A percentile compares a stretch with the other conserved stretches of the same genome.
Conservation (phyloP, 805 yeast species). For the Peterozyma xylosa region DNA sequence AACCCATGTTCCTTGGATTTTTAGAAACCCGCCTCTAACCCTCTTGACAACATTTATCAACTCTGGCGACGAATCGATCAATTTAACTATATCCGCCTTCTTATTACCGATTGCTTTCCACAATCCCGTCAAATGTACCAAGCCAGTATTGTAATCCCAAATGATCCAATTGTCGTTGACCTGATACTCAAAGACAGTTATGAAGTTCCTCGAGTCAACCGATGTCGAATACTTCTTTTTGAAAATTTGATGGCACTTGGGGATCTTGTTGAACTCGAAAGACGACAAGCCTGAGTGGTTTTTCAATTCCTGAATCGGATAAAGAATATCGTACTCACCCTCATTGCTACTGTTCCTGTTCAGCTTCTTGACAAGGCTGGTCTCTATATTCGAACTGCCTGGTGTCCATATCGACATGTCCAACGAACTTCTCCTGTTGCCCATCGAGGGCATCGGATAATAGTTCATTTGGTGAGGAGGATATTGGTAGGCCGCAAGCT, state of each 20-base stretch:
- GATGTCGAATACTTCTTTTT: slow-evolving; percentile 60
- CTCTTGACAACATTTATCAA: slow-evolving; percentile 57
- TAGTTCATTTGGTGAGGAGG: too few species aligned
- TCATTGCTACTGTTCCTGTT: neutral
- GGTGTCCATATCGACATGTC: too few species aligned
- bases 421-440: too few species aligned
- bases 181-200: slow-evolving; percentile 67
- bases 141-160: slow-evolving; percentile 83
- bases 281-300: neutral
- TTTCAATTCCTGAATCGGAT: slow-evolving; percentile 14
- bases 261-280: slow-evolving; percentile 10
- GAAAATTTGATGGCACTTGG: slow-evolving; percentile 12
- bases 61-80: slow-evolving; percentile 60
- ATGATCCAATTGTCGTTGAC: slow-evolving; percentile 68
- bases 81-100: slow-evolving; percentile 71
- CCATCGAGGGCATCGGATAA: too few species aligned
- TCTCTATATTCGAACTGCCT: neutral
- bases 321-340: slow-evolving; percentile 12
- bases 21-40: slow-evolving; percentile 84
- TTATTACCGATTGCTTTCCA: slow-evolving; percentile 71
- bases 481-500: too few species aligned
- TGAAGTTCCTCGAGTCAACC: slow-evolving; percentile 61
- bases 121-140: slow-evolving; percentile 80
- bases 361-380: neutral
- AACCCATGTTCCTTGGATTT: slow-evolving; percentile 93